Base-by-base conservation (phyloP, 2,329 filamentous ascomycete genomes). In the Didymella segeticola region DNA sequence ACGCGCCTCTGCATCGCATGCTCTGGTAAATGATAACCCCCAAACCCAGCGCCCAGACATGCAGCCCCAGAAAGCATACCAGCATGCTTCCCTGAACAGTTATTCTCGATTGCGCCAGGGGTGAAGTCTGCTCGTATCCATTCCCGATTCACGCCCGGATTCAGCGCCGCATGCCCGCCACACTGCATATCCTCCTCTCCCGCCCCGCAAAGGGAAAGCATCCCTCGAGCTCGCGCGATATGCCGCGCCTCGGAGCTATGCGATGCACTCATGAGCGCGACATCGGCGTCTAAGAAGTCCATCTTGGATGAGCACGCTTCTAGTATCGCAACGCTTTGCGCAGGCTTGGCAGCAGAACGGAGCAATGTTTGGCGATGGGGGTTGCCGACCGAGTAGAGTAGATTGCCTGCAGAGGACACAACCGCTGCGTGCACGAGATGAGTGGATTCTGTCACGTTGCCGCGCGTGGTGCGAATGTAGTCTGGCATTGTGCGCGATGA, bases 71-170 rank as follows among this genome's bases (percentile, higher is more conserved):
- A 78, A 19, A 81, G 60, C 78, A 82, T 81, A 1, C 76, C 79
- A 3, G 69, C 75, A 57, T 82, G 79, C 33, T 82, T 82, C 1
- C 79, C 80, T 0, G 79, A 81, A 55, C 79, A 82, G 52, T 81
- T 80, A 45, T 77, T 81, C 42, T 69, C 74, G 0, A 80, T 62
- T 0, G 66, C 65, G 0, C 73, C 76, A 0, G 79, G 78, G 0
- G 51, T 62, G 37, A 74, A 77, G 2, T 69, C 78, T 0, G 46
- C 46, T 47, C 67, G 75, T 41, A 77, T 74, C 79, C 79, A 82
- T 0, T 39, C 53, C 0, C 63, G 62, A 49, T 79, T 76, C 4
- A 80, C 69, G 10, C 19, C 14, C 8, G 22, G 2, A 15, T 29
- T 37, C n/a, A 30, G 6, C 10, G 43, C 43, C 2, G 43, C n/a